These are phyloP conservation scores for Pythium volutum DNA, from an alignment of 352 stramenopile genomes.

Conservation along the genomic window DNA sequence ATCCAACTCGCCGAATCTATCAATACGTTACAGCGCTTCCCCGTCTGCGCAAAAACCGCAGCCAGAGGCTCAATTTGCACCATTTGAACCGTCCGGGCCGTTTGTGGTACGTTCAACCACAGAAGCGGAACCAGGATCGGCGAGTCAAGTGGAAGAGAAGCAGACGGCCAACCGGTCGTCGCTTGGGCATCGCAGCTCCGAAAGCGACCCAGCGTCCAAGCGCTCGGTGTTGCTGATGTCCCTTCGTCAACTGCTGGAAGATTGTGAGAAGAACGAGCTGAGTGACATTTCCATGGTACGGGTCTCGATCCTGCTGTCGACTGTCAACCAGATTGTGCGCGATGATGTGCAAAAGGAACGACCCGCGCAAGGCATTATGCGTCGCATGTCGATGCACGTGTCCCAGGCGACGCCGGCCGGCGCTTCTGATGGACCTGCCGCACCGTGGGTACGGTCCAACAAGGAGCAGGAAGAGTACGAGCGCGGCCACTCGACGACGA, in stretches of 20 bases:
- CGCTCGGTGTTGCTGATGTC: constrained; percentile 43
- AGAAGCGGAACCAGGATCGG: constrained; percentile 7
- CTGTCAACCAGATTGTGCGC: constrained; percentile 62
- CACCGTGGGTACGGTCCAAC: constrained; percentile 37
- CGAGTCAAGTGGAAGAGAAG: constrained; percentile 20
- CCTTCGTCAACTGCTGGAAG: constrained; percentile 49
- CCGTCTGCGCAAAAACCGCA: background rate
- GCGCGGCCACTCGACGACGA: constrained; percentile 26
- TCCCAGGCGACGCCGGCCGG: background rate
- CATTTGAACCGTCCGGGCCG: constrained; percentile 4
- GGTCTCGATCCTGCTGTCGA: constrained; percentile 62
- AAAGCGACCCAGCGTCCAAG: constrained; percentile 15
- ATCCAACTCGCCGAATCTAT: constrained; percentile 20
- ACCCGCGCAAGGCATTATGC: constrained; percentile 36
- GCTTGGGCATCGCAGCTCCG: constrained; percentile 8
- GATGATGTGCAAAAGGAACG: constrained; percentile 56
- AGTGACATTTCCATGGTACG: constrained; percentile 60
- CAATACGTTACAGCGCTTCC: constrained; percentile 14
- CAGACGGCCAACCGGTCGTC: background rate
- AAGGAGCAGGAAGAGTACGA: constrained; percentile 41
- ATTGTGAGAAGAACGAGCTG: constrained; percentile 56
- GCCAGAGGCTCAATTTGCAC: background rate
- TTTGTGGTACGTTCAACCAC: constrained; percentile 8
- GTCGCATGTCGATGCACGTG: constrained; percentile 34
- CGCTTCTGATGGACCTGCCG: background rate